phyloP scores from a whole-genome alignment of 2,329 filamentous ascomycete genomes.

The Rachicladosporium sp. region DNA sequence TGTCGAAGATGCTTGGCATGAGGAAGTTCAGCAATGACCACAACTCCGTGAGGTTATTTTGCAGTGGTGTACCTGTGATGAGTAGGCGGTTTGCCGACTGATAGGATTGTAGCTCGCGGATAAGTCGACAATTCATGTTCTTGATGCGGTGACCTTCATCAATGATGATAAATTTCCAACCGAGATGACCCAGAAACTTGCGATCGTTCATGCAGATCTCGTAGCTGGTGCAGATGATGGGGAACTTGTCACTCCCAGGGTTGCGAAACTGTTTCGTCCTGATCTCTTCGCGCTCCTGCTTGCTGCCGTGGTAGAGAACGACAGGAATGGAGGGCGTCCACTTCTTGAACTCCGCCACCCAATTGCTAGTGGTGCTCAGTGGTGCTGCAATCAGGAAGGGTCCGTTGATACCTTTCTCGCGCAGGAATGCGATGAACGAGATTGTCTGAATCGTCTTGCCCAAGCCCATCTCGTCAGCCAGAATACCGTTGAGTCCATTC shows the following conservation, averaged over 20 bases:
- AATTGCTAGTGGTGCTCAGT: slow-evolving; percentile 84
- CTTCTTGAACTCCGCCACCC: slow-evolving; percentile 83
- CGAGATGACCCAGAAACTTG: slow-evolving; percentile 65
- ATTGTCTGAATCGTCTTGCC: slow-evolving; percentile 91
- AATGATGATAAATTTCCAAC: slow-evolving; percentile 97
- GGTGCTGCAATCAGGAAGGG: slow-evolving; percentile 87
- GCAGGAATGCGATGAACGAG: slow-evolving; percentile 70
- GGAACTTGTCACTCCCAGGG: slow-evolving; percentile 61
- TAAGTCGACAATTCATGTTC: slow-evolving; percentile 86
- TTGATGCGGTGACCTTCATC: slow-evolving; percentile 97
- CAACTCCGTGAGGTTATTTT: slow-evolving; percentile 88
- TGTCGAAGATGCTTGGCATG: slow-evolving; percentile 82
- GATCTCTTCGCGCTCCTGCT: slow-evolving; percentile 63
- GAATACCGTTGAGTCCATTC: slow-evolving; percentile 81
- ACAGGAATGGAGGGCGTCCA: slow-evolving; percentile 87
- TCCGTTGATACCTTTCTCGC: slow-evolving; percentile 76
- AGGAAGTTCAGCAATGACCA: slow-evolving; percentile 94
- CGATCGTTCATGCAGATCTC: slow-evolving; percentile 92
- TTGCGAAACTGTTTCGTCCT: slow-evolving; percentile 59
- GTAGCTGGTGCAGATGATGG: slow-evolving; percentile 87
- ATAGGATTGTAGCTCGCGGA: slow-evolving; percentile 78
- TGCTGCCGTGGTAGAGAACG: slow-evolving; percentile 79
- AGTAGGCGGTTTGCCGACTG: slow-evolving; percentile 80
- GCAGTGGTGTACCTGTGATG: slow-evolving; percentile 87
- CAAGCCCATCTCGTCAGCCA: slow-evolving; percentile 90